Conservation (phyloP, 2,329 filamentous ascomycete genomes). For the Aurifilum marmelostoma region DNA sequence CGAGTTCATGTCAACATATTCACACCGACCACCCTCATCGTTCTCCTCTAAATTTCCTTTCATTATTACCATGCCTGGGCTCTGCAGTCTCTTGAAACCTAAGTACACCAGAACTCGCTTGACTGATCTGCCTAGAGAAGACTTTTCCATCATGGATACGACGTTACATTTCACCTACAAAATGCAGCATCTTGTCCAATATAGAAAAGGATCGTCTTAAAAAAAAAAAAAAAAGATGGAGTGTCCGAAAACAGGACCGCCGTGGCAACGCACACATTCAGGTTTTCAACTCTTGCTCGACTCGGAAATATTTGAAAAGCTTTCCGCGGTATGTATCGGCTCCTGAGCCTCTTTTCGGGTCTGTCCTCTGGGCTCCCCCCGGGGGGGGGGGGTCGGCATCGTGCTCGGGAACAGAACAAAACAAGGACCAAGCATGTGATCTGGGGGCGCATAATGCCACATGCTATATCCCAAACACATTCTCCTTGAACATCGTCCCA, state of each 20-base stretch:
- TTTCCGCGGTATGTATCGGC: neutral
- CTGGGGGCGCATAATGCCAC: neutral
- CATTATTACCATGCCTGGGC: neutral
- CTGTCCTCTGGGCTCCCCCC: neutral
- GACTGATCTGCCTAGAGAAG: neutral
- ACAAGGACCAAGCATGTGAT: neutral
- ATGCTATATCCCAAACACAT: neutral
- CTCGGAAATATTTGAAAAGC: neutral
- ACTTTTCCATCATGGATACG: neutral
- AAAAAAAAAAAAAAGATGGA: neutral
- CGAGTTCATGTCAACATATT: neutral
- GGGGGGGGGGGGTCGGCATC: too few relatives aligned
- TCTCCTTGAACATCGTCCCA: neutral
- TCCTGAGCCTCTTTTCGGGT: neutral
- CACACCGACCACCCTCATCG: neutral
- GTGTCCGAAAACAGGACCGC: neutral
- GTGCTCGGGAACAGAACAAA: neutral
- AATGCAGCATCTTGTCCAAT: neutral
- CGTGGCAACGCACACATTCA: neutral
- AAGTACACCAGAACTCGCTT: too few relatives aligned
- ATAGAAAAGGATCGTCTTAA: neutral
- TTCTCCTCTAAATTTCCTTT: neutral
- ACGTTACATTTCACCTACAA: neutral
- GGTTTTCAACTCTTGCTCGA: neutral
- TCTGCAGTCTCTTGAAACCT: neutral